These are phyloP conservation scores for Calonectria pauciramosa DNA, from an alignment of 2,329 filamentous ascomycete genomes.

Conservation along the genomic window DNA sequence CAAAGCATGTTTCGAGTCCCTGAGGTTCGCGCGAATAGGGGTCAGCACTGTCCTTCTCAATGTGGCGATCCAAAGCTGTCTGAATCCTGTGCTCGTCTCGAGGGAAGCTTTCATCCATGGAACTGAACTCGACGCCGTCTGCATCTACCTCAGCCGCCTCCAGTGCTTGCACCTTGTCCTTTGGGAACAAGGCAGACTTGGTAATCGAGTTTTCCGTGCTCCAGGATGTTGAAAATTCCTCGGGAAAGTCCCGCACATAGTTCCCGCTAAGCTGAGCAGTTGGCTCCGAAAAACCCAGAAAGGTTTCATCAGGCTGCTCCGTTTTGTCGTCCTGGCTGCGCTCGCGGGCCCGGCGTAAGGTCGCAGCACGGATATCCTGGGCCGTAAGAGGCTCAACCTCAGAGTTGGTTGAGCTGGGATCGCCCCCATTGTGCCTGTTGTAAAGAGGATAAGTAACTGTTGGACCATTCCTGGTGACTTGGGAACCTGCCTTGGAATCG, in stretches of 20 bases:
- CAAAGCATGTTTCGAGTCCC: constrained; percentile 63
- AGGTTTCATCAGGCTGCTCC: constrained; percentile 24
- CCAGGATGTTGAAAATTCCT: constrained; percentile 64
- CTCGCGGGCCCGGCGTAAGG: constrained; percentile 45
- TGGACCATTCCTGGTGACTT: constrained; percentile 40
- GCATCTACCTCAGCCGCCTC: constrained; percentile 27
- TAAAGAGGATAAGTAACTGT: constrained; percentile 42
- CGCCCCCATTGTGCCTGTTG: constrained; percentile 37
- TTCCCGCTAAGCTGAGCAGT: constrained; percentile 58
- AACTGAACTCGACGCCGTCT: constrained; percentile 50
- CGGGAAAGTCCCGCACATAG: constrained; percentile 65
- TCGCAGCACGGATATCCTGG: constrained; percentile 49
- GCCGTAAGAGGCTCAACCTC: constrained; percentile 45
- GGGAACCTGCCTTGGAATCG: constrained; percentile 51
- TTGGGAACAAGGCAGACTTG: constrained; percentile 44
- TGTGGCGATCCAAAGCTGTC: constrained; percentile 47
- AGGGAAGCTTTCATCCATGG: constrained; percentile 59
- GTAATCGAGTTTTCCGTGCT: constrained; percentile 44
- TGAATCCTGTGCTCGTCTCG: constrained; percentile 43
- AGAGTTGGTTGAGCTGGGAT: constrained; percentile 35
- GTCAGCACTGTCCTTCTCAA: constrained; percentile 45
- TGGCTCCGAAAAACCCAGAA: constrained; percentile 13
- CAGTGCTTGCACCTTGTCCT: constrained; percentile 14
- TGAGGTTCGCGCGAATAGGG: constrained; percentile 60
- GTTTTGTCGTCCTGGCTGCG: constrained; percentile 33